Evolutionary conservation across 345 rosid species (phyloP), one percentile per base, ranked within the genome.

Genomic region (Ceriops tagal): DNA sequence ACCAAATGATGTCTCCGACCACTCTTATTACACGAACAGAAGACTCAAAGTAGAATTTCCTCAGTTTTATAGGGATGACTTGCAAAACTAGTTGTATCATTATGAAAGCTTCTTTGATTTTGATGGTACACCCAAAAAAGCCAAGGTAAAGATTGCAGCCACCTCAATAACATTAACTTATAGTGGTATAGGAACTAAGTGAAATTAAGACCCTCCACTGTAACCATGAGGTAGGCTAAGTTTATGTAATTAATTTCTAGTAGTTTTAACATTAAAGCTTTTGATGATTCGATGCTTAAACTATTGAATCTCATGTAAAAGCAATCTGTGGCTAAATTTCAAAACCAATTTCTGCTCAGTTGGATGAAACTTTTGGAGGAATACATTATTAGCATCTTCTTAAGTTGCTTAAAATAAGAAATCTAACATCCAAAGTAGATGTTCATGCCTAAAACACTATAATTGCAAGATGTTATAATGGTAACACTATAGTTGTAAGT

Each of bases 171-270:
- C 5, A 10, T 35, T 1, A 1, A 10, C 0, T 1, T 35, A 1
- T 1, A 35, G 5, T 35, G 10, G 39, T 35, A 35, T 10, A 1
- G 1, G 1, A 35, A 7, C 9, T 1, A 35, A 5, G 9, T 35
- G 1, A 6, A 8, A 0, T 5, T 35, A 1, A 35, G 0, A 8
- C 39, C 9, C 0, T 6, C 39, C 9, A 6, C 5, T 1, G 1
- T 35, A 1, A 0, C 1, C 9, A 35, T 35, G 9, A 6, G 1
- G 1, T 55, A 11, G 58, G 26, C 2, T 18, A 28, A 55, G 58
- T 55, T 20, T 3, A 10, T 21, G 2, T 2, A 55, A 8, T 8
- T 4, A 1, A 55, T 55, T 21, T 18, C 0, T 5, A 0, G 0
- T 0, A 1, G 27, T 20, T 55, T 55, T n/a, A 28, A 28, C 11